Base-by-base conservation (phyloP, 106 monocot species). In the Acorus gramineus region DNA sequence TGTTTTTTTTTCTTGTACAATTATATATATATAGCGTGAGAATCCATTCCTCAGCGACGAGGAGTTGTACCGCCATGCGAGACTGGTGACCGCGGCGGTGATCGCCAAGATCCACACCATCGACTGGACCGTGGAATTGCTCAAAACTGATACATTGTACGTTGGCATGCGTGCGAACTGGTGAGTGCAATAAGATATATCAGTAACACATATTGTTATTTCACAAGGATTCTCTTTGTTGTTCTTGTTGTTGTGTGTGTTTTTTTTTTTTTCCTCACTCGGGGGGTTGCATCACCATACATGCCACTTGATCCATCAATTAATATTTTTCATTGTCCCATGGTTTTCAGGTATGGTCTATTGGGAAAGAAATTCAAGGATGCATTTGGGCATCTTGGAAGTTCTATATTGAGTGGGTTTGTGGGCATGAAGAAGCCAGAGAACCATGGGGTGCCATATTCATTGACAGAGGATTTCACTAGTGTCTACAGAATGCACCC, bases 41-140 rank as follows among this genome's bases (percentile, higher is more conserved):
- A 62, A 79, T 57, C 85, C 81, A 0, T 8, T 70, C 1, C 54
- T 86, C 9, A 49, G 56, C 3, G 86, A 82, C 7, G 86, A 82
- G 58, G 71, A 70, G 9, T 59, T 86, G 52, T 86, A 56, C 53
- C 75, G 52, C 8, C 48, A 76, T 57, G 86, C 76, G 14, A 79
- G 65, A 54, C 66, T 86, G 7, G 86, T 82, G 8, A 86, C 86
- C 0, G 82, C 86, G 1, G 86, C 82, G 8, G 86, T 86, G 14
- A 86, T 86, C 8, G 86, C 86, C 6, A 86, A 86, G 76, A 76
- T 86, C 46, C 82, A 86, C 76, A 86, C 86, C 50, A 86, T 86
- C 11, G 86, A 82, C 57, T 86, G 86, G 86, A 86, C 86, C 3
- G 76, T 82, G 0, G 86, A 86, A 70, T 76, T 86, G 43, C 82